Percentiles rank a stretch among this genome's conserved stretches.
These are phyloP conservation scores for Mucuna pruriens DNA, from an alignment of 306 rosid species.

Conservation along the genomic window DNA sequence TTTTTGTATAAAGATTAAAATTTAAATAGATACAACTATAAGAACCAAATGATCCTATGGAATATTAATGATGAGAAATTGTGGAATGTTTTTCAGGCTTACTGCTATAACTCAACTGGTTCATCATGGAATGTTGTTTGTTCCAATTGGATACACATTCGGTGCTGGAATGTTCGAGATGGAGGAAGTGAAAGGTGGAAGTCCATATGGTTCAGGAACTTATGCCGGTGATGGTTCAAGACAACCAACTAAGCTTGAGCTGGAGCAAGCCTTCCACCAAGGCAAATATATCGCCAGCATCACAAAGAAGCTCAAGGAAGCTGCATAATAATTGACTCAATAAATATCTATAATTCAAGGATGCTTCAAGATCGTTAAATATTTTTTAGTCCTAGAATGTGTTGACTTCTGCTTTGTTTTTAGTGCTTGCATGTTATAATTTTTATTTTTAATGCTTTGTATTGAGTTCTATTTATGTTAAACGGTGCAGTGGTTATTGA, in stretches of 20 bases:
- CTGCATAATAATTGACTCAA: conserved; percentile 40
- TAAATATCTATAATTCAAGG: not conserved
- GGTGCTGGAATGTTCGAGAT: conserved; percentile 90
- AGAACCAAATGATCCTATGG: not conserved
- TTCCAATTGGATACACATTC: conserved; percentile 84
- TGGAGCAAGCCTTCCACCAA: conserved; percentile 83
- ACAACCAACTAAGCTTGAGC: conserved; percentile 72
- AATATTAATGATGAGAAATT: not conserved
- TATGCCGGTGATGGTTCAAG: conserved; percentile 80
- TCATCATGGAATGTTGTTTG: conserved; percentile 85
- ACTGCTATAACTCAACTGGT: conserved; percentile 85
- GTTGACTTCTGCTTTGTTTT: conserved; percentile 34
- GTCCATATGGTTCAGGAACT: conserved; percentile 88
- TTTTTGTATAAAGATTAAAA: too few species aligned
- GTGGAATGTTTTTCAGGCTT: conserved; percentile 44
- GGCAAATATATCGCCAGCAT: conserved; percentile 71
- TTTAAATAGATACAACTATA: too few species aligned
- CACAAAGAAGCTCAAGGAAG: conserved; percentile 81
- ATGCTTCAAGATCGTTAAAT: conserved; percentile 22
- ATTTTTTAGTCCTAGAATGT: conserved; percentile 37
- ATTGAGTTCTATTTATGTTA: conserved; percentile 38
- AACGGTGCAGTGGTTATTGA: conserved; percentile 25
- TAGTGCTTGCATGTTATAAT: conserved; percentile 10
- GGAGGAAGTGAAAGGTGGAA: conserved; percentile 78
- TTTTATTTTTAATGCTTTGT: not conserved